phyloP scores from a whole-genome alignment of 1,284 basidiomycete genomes.

The Leccinum pallidistipes region DNA sequence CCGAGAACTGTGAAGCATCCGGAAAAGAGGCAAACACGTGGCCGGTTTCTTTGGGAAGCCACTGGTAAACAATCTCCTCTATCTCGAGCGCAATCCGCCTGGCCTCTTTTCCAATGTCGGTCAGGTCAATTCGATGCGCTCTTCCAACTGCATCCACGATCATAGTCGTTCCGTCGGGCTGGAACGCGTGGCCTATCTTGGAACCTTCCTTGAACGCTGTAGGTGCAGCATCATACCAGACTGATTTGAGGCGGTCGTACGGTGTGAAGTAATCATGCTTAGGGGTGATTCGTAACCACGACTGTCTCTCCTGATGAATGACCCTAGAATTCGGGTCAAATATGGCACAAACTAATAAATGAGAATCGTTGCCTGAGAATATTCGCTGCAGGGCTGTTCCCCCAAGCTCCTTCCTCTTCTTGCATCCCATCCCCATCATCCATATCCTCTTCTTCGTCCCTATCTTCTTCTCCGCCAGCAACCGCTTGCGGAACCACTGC shows the following conservation, averaged over 20 bases:
- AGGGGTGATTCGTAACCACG: not conserved
- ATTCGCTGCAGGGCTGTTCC: not conserved
- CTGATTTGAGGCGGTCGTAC: conserved; percentile 1
- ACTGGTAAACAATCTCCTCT: not conserved
- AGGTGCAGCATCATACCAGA: conserved; percentile 1
- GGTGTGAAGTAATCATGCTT: not conserved
- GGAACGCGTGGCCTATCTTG: conserved; percentile 3
- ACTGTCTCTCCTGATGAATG: not conserved
- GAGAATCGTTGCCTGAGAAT: not conserved
- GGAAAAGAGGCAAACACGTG: not conserved
- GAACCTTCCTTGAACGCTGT: conserved; percentile 3
- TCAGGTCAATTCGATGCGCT: not conserved
- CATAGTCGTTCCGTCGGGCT: not conserved
- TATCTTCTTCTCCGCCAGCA: no score
- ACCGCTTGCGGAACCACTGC: no score
- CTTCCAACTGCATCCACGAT: not conserved
- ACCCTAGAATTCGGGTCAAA: not conserved
- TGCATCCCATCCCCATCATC: no score
- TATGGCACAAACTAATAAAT: not conserved
- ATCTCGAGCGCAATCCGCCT: not conserved
- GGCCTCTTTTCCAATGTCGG: conserved; percentile 1
- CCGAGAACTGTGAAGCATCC: not conserved
- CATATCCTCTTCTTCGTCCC: no score
- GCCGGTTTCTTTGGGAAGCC: not conserved
- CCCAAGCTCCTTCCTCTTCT: no score